A percentile compares a stretch with the other conserved stretches of the same genome.
phyloP scores from a whole-genome alignment of 164 flowering plant species.

The Pachysandra terminalis region DNA sequence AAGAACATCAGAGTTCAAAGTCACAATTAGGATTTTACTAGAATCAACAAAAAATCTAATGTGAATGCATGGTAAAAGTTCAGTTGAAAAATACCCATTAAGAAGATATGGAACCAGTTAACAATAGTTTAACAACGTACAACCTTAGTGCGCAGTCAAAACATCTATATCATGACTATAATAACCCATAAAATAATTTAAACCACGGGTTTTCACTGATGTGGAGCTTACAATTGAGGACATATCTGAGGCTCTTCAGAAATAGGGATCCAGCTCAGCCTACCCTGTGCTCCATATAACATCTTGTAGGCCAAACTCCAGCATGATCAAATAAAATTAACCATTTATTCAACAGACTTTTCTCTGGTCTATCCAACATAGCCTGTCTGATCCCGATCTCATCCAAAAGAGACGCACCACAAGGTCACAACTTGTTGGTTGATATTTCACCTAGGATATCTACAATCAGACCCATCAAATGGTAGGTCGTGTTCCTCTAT shows the following conservation, averaged over 20 bases:
- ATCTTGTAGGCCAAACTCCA: background rate
- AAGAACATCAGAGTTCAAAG: background rate
- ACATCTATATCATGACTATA: background rate
- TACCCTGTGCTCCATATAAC: too few relatives aligned
- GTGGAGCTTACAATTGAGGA: background rate
- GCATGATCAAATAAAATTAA: background rate
- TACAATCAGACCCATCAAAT: background rate
- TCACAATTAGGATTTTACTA: background rate
- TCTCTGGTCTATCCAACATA: background rate
- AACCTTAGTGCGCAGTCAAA: background rate
- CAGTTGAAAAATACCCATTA: background rate
- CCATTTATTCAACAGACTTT: background rate
- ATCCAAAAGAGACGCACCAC: background rate
- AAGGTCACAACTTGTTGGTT: background rate
- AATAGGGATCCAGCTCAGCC: background rate
- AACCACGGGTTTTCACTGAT: background rate
- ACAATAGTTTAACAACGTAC: background rate
- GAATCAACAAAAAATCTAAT: background rate
- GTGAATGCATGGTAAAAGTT: too few relatives aligned
- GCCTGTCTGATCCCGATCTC: background rate
- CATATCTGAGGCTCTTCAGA: background rate
- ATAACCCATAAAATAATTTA: background rate
- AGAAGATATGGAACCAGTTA: background rate
- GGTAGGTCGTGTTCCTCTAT: background rate
- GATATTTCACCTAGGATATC: background rate